A percentile compares a stretch with the other conserved stretches of the same genome.
Evolutionary conservation across 2,329 filamentous ascomycete species (phyloP).

Genomic region (Sclerotinia glacialis): DNA sequence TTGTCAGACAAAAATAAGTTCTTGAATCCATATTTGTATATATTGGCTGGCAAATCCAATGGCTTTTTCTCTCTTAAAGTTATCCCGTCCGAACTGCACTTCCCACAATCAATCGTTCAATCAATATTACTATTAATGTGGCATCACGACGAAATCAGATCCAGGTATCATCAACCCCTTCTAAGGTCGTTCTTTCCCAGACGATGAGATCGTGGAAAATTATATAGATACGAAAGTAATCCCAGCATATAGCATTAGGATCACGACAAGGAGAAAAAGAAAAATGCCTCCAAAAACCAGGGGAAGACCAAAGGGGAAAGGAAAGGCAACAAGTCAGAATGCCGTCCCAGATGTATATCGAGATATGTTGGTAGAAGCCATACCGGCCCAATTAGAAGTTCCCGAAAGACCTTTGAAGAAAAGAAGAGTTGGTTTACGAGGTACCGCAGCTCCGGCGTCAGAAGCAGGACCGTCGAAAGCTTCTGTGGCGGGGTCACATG

Average conservation of each 20-base stretch:
- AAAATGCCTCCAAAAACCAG: conserved; percentile 28
- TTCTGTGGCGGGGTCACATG: conserved; percentile 17
- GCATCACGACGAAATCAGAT: no score
- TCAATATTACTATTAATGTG: neutral
- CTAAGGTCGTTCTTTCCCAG: neutral
- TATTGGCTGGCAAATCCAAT: neutral
- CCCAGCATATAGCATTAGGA: neutral
- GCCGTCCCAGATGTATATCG: conserved; percentile 45
- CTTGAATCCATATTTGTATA: neutral
- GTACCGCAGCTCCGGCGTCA: conserved; percentile 20
- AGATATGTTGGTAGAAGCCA: conserved; percentile 46
- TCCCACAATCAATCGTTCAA: neutral
- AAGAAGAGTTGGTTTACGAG: conserved; percentile 32
- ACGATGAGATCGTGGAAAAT: neutral
- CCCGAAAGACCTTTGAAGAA: conserved; percentile 42
- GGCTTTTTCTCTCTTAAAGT: neutral
- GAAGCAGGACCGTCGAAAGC: conserved; percentile 21
- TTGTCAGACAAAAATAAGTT: neutral
- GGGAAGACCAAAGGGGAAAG: conserved; percentile 27
- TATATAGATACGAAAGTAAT: neutral
- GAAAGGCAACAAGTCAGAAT: conserved; percentile 19
- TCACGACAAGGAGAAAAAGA: neutral
- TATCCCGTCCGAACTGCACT: neutral
- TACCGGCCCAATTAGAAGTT: conserved; percentile 36
- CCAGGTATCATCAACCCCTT: neutral